Evolutionary conservation across 129 eudicot species (phyloP).

Genomic region (Smallanthus sonchifolius): DNA sequence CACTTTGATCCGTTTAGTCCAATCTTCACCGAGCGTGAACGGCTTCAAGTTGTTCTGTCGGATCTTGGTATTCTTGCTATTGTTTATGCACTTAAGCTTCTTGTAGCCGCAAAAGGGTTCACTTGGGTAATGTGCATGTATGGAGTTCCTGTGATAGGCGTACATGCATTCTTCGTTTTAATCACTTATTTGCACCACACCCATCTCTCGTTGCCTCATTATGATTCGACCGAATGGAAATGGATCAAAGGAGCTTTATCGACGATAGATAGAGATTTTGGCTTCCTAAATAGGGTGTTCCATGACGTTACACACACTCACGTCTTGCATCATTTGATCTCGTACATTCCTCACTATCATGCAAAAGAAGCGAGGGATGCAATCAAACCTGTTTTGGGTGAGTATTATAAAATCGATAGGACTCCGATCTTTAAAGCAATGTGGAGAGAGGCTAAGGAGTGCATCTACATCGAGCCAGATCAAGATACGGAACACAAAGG

Average conservation of each 20-base stretch:
- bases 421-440: conserved; percentile 31
- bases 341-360: too few species aligned
- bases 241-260: too few species aligned
- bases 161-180: conserved; percentile 19
- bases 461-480: conserved; percentile 35
- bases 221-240: conserved; percentile 14
- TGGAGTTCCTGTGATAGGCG: conserved; percentile 27
- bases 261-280: too few species aligned
- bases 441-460: background rate
- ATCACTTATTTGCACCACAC: conserved; percentile 38
- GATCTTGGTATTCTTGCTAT: conserved; percentile 30
- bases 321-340: too few species aligned
- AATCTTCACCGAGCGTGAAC: conserved; percentile 28
- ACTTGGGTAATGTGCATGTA: conserved; percentile 29
- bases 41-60: conserved; percentile 22
- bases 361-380: conserved; percentile 11
- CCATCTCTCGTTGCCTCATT: conserved; percentile 32
- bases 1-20: conserved; percentile 34
- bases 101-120: conserved; percentile 22
- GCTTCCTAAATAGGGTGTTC: too few species aligned
- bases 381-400: conserved; percentile 33
- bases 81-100: conserved; percentile 16
- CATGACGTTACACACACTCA: too few species aligned
- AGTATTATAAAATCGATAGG: conserved; percentile 31
- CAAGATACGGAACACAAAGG: conserved; percentile 24